Evolutionary conservation across 176 grass and related monocot species (phyloP).

Genomic region (Zoysia japonica): DNA sequence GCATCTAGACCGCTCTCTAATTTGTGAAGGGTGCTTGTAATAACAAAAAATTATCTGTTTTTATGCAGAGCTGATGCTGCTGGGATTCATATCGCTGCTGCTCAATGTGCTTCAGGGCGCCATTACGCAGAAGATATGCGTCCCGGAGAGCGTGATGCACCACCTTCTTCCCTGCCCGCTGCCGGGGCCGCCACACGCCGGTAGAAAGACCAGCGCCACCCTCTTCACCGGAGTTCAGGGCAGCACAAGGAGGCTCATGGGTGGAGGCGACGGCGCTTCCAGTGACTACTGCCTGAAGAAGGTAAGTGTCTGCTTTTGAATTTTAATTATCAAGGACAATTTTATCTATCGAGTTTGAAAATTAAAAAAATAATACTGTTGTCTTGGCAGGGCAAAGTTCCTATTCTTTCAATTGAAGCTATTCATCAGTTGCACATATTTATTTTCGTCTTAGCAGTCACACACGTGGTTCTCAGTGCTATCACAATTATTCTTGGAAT

Average conservation of each 20-base stretch:
- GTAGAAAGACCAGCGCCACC: not conserved
- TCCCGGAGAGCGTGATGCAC: slow-evolving; percentile 30
- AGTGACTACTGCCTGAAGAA: slow-evolving; percentile 44
- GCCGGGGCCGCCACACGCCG: not conserved
- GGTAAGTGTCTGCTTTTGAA: slow-evolving; percentile 29
- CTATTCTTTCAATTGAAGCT: slow-evolving; percentile 63
- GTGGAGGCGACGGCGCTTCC: slow-evolving; percentile 29
- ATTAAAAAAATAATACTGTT: not conserved
- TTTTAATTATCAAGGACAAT: not conserved
- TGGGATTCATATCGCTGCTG: slow-evolving; percentile 86
- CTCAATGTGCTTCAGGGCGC: slow-evolving; percentile 58
- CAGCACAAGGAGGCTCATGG: slow-evolving; percentile 52
- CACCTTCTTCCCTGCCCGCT: slow-evolving; percentile 69
- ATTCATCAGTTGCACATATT: slow-evolving; percentile 91
- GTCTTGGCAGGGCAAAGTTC: slow-evolving; percentile 61
- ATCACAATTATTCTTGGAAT: slow-evolving; percentile 67
- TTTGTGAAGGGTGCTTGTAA: not conserved
- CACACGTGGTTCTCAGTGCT: slow-evolving; percentile 76
- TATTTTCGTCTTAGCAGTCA: slow-evolving; percentile 76
- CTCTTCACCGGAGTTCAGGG: slow-evolving; percentile 27
- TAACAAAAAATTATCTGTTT: not conserved
- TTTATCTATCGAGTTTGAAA: not conserved
- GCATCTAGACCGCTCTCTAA: not conserved
- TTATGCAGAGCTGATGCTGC: slow-evolving; percentile 73
- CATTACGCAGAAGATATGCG: slow-evolving; percentile 55